Base-by-base conservation (phyloP, 306 rosid species). In the Cicer judaicum region DNA sequence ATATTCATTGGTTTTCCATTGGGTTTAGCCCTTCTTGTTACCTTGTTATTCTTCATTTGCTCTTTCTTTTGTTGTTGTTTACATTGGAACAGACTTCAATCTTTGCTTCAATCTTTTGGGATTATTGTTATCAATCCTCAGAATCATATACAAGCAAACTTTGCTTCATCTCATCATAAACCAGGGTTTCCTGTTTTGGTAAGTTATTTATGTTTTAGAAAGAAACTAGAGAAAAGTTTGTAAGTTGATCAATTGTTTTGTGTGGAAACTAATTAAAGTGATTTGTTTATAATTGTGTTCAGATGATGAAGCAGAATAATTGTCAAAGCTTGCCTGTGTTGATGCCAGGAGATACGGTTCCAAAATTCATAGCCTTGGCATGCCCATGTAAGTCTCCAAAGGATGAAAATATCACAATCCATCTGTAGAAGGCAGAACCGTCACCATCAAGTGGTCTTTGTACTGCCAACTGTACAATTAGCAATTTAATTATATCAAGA, bases 291-390 rank as follows among this genome's bases (percentile, higher is more conserved):
- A 68, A 12, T 14, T 68, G 50, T 82, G 52, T 39, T 50, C 72
- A 88, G 93, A 79, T 69, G 84, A 71, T 19, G 69, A 77, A 87
- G 66, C 77, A 60, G 60, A 64, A 60, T 10, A 46, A 67, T 14
- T 29, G 4, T 8, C 52, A 24, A 72, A 87, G 91, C 75, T 59
- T 89, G 59, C 78, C 94, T 0, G 97, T 91, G 70, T 14, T 87
- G 87, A 91, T 91, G 97, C 97, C 97, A 7, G 97, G 97, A 39
- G 97, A 91, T 43, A 75, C 73, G 15, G 80, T 91, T 10, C 97
- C 97, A 9, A 91, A 61, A 77, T 91, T 91, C 87, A 80, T 91
- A 62, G 97, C 89, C 10, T 5, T 86, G 77, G 85, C 82, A 56
- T 86, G 97, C 39, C 89, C 97, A 8, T 77, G 86, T 80, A 79